Base-by-base conservation (phyloP, 352 stramenopile species). In the Globisporangium camurandrum region DNA sequence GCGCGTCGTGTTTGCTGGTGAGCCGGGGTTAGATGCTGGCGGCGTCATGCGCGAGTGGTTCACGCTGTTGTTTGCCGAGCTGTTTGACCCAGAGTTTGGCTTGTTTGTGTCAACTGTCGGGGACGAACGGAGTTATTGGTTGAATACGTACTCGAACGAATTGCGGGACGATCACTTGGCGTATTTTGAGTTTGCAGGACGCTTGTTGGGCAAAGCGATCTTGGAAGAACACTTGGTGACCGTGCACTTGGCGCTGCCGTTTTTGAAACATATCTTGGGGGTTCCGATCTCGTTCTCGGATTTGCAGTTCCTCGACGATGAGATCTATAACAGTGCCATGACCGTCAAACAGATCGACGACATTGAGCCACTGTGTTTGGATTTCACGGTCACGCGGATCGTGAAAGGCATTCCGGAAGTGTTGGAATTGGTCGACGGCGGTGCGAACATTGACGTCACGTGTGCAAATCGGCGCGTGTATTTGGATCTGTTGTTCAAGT, bases 381-480 rank as follows among this genome's bases (percentile, higher is more conserved):
- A 90, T 52, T 93, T 93, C 59, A 89, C 78, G 7, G 78, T 82
- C 45, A 88, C 77, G 11, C 66, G 76, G 1, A 49, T 86, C n/a
- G 68, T 85, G 42, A 59, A 81, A 22, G 71, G 75, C 30, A 82
- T 85, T 23, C 62, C 72, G 0, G 61, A 83, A 8, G 62, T 84
- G n/a, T 67, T 98, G 9, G 88, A 98, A 28, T 70, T 99, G 1
- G 71, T 98, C 2, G 65, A 88, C 34, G 88, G 69, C 27, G 96
- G 96, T 5, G 64, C 69, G 7, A 71, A 96, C 45, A 86, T 98
- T 28, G 75, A 96, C 34, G 91, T 99, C 4, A 98, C 87, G 23
- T 86, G 91, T n/a, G 88, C 95, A 33, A 99, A 99, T 75, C 86
- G 97, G 33, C 72, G 80, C 4, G 78, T 95, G 45, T 99, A 97